Evolutionary conservation across 768 basidiomycete genomes (phyloP).

Genomic region (Gautieria morchelliformis): DNA sequence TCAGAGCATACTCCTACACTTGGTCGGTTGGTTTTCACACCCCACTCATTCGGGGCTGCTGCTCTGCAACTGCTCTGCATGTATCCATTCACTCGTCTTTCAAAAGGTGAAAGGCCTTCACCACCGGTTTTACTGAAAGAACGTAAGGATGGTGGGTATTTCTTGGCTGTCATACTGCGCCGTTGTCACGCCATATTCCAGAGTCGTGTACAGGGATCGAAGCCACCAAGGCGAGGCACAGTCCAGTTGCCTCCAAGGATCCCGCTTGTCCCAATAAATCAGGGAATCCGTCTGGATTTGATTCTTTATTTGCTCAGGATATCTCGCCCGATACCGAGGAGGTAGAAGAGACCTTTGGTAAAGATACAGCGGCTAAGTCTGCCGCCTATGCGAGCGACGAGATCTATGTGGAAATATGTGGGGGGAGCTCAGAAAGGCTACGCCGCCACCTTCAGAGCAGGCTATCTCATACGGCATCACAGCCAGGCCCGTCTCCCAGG

Average conservation of each 20-base stretch:
- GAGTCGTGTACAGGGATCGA: not conserved
- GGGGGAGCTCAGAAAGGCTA: conserved; percentile 5
- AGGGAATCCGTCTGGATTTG: not conserved
- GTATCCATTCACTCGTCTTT: not conserved
- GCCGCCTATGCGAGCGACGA: conserved; percentile 6
- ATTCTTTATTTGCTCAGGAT: not conserved
- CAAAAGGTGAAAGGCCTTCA: not conserved
- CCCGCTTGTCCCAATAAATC: not conserved
- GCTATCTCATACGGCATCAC: not conserved
- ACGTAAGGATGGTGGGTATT: not conserved
- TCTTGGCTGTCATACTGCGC: not conserved
- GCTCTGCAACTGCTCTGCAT: not conserved
- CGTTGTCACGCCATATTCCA: not conserved
- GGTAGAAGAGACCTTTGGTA: conserved; percentile 1
- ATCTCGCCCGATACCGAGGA: not conserved
- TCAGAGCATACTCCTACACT: not conserved
- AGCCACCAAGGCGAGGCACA: not conserved
- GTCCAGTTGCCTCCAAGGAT: not conserved
- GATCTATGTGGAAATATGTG: conserved; percentile 6
- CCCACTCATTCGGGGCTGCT: not conserved
- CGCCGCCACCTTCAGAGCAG: not conserved
- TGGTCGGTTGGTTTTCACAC: not conserved
- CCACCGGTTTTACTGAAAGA: not conserved
- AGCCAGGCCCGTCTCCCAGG: no score
- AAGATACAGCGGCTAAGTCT: conserved; percentile 5